Conservation (phyloP, 139 green algal species). For the Zygnema cylindricum region DNA sequence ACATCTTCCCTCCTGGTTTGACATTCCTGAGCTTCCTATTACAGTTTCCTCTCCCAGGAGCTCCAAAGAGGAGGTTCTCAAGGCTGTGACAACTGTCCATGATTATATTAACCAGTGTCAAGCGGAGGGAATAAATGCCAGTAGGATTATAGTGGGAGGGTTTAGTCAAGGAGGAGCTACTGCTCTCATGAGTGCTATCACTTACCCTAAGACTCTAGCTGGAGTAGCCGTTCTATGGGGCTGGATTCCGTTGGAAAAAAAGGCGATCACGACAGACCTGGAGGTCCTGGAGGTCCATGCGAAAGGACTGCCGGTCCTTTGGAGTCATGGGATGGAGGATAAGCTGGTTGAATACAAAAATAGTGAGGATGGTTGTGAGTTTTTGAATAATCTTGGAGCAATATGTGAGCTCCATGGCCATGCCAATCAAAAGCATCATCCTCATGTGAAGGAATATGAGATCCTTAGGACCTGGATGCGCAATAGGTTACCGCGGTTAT, state of each 20-base stretch:
- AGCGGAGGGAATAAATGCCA: neutral
- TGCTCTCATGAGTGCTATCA: neutral
- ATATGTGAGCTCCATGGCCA: neutral
- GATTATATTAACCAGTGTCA: neutral
- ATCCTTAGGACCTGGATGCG: neutral
- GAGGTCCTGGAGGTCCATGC: too few relatives aligned
- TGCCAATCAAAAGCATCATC: neutral
- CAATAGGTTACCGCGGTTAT: too few relatives aligned
- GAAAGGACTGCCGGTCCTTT: neutral
- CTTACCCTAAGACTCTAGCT: neutral
- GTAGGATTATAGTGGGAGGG: neutral
- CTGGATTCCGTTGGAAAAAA: neutral
- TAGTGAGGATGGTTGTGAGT: neutral
- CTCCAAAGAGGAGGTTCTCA: neutral
- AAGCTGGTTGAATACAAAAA: neutral
- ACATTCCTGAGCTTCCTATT: neutral
- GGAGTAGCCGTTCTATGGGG: neutral
- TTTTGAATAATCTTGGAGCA: neutral
- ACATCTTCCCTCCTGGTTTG: neutral
- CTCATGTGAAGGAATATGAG: neutral
- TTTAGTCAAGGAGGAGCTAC: slow-evolving; percentile 1
- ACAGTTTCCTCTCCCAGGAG: neutral
- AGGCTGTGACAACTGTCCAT: neutral
- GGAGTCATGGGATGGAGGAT: neutral
- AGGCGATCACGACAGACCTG: neutral